A percentile compares a stretch with the other conserved stretches of the same genome.
These are phyloP conservation scores for Phoma sp. DNA, from an alignment of 2,329 filamentous ascomycete genomes.

Conservation along the genomic window DNA sequence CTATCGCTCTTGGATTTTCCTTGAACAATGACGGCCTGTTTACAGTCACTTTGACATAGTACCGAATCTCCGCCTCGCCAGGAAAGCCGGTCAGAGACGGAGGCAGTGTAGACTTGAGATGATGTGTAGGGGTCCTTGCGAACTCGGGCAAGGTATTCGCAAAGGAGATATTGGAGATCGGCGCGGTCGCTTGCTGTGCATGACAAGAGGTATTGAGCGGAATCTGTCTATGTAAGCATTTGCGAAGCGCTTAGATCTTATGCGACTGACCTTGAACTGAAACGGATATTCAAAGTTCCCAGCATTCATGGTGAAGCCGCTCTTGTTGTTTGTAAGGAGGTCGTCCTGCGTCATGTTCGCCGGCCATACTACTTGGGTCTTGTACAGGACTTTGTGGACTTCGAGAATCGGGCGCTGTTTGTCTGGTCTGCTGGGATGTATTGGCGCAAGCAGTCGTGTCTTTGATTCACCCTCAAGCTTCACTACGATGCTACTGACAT, in stretches of 20 bases:
- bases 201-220: constrained; percentile 74
- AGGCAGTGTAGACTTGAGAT: constrained; percentile 85
- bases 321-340: constrained; percentile 45
- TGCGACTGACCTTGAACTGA: constrained; percentile 71
- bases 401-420: constrained; percentile 56
- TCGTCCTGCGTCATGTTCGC: constrained; percentile 53
- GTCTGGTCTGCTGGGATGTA: constrained; percentile 49
- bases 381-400: constrained; percentile 72
- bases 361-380: constrained; percentile 74
- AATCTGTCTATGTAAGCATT: constrained; percentile 40
- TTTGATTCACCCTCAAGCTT: constrained; percentile 82
- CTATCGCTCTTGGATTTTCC: constrained; percentile 75
- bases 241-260: not conserved
- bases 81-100: constrained; percentile 88
- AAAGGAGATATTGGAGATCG: constrained; percentile 52
- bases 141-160: constrained; percentile 53
- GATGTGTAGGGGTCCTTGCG: constrained; percentile 57
- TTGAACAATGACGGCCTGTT: constrained; percentile 87
- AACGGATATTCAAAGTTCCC: constrained; percentile 80
- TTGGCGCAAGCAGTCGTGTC: constrained; percentile 66
- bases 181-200: constrained; percentile 37
- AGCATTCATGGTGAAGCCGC: constrained; percentile 65
- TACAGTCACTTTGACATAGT: constrained; percentile 95
- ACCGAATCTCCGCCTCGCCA: constrained; percentile 85
- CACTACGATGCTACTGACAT: constrained; percentile 67